A percentile compares a stretch with the other conserved stretches of the same genome.
Evolutionary conservation across 805 yeast genomes (phyloP).

Genomic region (Millerago galiae): DNA sequence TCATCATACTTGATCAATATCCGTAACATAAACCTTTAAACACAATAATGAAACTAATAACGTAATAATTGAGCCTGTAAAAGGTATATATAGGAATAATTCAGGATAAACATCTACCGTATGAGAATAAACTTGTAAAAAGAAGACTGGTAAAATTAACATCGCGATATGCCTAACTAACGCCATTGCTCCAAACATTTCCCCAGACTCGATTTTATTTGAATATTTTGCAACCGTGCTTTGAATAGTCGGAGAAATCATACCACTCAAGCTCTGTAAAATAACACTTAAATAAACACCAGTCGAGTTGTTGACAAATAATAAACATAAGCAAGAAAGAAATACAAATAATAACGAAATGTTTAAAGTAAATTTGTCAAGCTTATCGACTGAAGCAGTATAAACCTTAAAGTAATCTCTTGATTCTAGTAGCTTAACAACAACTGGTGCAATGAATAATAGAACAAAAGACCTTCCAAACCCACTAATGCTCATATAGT

Average conservation of each 20-base stretch:
- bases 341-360: neutral
- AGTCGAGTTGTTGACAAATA: neutral
- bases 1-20: neutral
- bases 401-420: neutral
- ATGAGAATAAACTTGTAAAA: constrained; percentile 13
- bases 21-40: neutral
- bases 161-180: constrained; percentile 16
- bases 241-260: constrained; percentile 19
- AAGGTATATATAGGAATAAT: constrained; percentile 6
- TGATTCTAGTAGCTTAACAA: neutral
- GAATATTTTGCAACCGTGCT: constrained; percentile 14
- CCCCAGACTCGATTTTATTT: constrained; percentile 15
- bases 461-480: constrained; percentile 18
- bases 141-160: constrained; percentile 13
- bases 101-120: constrained; percentile 10
- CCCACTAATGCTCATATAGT: constrained; percentile 20
- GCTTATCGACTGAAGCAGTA: neutral
- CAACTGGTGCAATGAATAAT: constrained; percentile 12
- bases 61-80: constrained; percentile 3
- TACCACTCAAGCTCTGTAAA: constrained; percentile 15
- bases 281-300: constrained; percentile 12
- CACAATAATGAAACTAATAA: neutral
- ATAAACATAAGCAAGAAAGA: neutral
- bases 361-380: neutral
- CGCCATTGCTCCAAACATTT: constrained; percentile 21